phyloP scores from a whole-genome alignment of 371 early-diverging fungal species.

The Blastocladiella emersonii region DNA sequence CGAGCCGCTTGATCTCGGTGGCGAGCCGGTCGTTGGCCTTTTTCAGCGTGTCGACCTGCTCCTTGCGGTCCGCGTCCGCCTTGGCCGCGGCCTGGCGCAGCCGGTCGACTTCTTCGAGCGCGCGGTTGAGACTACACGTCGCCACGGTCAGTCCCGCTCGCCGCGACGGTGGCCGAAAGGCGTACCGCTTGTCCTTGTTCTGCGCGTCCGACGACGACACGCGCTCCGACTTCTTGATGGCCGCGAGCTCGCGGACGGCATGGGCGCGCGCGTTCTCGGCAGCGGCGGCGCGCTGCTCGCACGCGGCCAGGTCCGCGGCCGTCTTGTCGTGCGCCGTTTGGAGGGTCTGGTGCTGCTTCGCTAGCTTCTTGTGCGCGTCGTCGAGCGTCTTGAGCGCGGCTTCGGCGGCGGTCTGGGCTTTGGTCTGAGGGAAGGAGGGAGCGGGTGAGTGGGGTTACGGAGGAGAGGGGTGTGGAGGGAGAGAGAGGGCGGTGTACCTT shows the following conservation, averaged over 20 bases:
- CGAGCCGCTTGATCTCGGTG: constrained; percentile 22
- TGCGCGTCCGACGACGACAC: constrained; percentile 6
- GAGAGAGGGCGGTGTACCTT: no score
- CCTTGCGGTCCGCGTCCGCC: constrained; percentile 17
- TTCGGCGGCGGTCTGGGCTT: neutral
- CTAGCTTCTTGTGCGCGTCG: constrained; percentile 16
- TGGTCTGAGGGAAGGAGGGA: neutral
- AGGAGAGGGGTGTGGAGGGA: no score
- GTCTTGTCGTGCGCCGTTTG: constrained; percentile 11
- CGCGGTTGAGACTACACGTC: constrained; percentile 21
- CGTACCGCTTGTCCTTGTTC: constrained; percentile 18
- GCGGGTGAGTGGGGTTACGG: no score
- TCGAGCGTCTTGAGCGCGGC: constrained; percentile 15
- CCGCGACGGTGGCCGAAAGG: neutral
- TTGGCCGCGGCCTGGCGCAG: constrained; percentile 11
- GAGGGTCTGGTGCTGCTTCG: constrained; percentile 10
- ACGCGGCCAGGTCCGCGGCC: constrained; percentile 12
- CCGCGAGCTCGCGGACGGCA: constrained; percentile 6
- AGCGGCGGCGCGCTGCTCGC: constrained; percentile 4
- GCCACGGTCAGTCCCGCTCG: neutral
- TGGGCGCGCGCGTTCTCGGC: neutral
- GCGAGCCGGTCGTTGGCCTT: constrained; percentile 18
- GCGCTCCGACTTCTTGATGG: constrained; percentile 9
- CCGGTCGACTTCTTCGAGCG: constrained; percentile 25
- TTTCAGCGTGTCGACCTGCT: constrained; percentile 20